Evolutionary conservation across 139 green algal genomes (phyloP).

Genomic region (Penium margaritaceum): DNA sequence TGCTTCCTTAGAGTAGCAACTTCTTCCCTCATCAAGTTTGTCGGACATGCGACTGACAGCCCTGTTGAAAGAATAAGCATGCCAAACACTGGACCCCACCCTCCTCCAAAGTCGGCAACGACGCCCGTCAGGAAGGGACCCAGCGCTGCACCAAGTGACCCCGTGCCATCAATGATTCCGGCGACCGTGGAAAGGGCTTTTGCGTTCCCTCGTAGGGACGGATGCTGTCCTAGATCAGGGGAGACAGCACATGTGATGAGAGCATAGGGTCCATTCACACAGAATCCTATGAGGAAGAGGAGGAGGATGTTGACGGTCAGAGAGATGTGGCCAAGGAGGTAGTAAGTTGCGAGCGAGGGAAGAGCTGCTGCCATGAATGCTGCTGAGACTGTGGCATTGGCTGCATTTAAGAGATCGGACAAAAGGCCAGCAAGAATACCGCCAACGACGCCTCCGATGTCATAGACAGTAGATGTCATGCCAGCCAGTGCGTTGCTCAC

Average conservation of each 20-base stretch:
- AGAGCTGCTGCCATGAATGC: constrained; percentile 71
- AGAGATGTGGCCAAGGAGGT: constrained; percentile 50
- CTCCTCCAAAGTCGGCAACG: constrained; percentile 52
- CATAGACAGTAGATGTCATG: constrained; percentile 79
- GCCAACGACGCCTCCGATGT: constrained; percentile 81
- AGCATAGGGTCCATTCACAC: constrained; percentile 87
- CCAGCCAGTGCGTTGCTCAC: constrained; percentile 53
- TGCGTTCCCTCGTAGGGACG: no score
- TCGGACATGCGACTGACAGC: no score
- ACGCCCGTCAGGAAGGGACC: constrained; percentile 82
- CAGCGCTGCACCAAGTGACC: constrained; percentile 75
- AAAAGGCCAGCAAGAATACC: constrained; percentile 75
- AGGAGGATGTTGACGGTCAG: constrained; percentile 68
- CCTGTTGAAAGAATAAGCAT: constrained; percentile 41
- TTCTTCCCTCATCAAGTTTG: no score
- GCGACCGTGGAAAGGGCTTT: constrained; percentile 86
- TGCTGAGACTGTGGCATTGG: constrained; percentile 61
- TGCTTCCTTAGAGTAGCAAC: no score
- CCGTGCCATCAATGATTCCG: constrained; percentile 93
- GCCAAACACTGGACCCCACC: constrained; percentile 18
- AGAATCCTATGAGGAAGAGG: constrained; percentile 76
- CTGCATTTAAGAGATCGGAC: constrained; percentile 65
- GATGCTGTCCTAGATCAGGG: constrained; percentile 83
- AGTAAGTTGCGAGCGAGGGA: constrained; percentile 74
- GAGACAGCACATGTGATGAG: constrained; percentile 90